Evolutionary conservation across 2,329 filamentous ascomycete genomes (phyloP).

Genomic region (Colletotrichum viniferum): DNA sequence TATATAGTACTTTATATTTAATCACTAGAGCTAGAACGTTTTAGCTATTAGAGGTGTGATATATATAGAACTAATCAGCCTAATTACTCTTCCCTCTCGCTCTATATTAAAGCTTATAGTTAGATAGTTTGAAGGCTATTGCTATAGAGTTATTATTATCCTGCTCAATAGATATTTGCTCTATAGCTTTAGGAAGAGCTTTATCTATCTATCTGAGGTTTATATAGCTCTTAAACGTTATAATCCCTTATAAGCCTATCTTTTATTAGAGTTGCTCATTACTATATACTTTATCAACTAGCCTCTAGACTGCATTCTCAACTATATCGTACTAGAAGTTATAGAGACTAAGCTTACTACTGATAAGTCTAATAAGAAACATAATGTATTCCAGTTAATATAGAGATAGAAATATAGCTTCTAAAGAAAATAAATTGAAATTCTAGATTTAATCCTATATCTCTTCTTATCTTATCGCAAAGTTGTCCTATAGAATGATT

Average conservation of each 20-base stretch:
- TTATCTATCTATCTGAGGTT: neutral
- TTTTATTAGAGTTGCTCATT: no score
- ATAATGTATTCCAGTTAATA: no score
- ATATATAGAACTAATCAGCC: neutral
- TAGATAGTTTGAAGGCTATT: neutral
- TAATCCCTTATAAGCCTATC: neutral
- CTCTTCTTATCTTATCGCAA: no score
- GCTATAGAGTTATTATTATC: neutral
- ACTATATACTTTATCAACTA: no score
- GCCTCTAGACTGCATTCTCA: no score
- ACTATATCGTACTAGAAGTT: no score
- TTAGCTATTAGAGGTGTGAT: neutral
- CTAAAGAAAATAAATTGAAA: no score
- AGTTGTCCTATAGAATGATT: no score
- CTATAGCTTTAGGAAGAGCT: neutral
- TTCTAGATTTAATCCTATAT: no score
- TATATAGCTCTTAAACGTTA: neutral
- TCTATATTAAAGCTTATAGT: neutral
- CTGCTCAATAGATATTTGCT: neutral
- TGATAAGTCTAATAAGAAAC: no score
- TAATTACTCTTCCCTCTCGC: neutral
- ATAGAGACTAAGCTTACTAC: no score
- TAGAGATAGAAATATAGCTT: no score
- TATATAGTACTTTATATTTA: neutral
- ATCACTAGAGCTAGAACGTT: neutral